These are phyloP conservation scores for Tricholoma matsutake DNA, from an alignment of 768 basidiomycete genomes.

Conservation along the genomic window DNA sequence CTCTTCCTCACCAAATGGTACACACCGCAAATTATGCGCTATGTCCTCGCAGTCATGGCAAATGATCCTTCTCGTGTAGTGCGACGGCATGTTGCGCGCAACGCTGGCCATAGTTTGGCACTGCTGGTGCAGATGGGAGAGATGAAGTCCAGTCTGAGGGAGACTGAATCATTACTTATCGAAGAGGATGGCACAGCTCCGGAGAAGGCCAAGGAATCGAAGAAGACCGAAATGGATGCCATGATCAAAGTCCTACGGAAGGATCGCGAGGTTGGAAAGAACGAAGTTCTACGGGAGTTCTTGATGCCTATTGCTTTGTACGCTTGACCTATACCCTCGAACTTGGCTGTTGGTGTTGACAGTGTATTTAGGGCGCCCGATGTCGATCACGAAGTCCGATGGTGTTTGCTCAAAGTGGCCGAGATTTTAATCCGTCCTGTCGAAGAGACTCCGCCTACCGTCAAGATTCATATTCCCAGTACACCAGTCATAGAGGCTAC, in stretches of 20 bases:
- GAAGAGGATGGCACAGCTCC: conserved; percentile 81
- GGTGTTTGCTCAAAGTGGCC: conserved; percentile 88
- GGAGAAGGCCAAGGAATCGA: conserved; percentile 69
- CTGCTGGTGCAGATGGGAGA: conserved; percentile 88
- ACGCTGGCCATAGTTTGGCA: conserved; percentile 82
- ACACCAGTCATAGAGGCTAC: conserved; percentile 67
- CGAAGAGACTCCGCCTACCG: conserved; percentile 82
- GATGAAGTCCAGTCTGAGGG: conserved; percentile 73
- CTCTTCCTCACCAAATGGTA: conserved; percentile 90
- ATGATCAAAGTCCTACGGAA: conserved; percentile 87
- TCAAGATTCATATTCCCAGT: conserved; percentile 74
- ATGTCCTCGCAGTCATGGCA: conserved; percentile 82
- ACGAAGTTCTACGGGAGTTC: conserved; percentile 74
- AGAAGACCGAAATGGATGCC: conserved; percentile 78
- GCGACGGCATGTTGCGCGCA: conserved; percentile 83
- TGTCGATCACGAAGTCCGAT: conserved; percentile 85
- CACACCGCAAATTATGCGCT: conserved; percentile 77
- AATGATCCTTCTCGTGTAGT: conserved; percentile 81
- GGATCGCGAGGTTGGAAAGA: conserved; percentile 80
- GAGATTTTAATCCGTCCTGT: conserved; percentile 83
- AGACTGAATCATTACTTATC: conserved; percentile 73
- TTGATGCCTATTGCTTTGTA: conserved; percentile 83
- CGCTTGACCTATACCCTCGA: conserved; percentile 24
- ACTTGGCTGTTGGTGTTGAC: conserved; percentile 12
- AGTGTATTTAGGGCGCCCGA: conserved; percentile 54